Conservation (phyloP, 805 yeast species). For the Cyberlindnera mississippiensis region DNA sequence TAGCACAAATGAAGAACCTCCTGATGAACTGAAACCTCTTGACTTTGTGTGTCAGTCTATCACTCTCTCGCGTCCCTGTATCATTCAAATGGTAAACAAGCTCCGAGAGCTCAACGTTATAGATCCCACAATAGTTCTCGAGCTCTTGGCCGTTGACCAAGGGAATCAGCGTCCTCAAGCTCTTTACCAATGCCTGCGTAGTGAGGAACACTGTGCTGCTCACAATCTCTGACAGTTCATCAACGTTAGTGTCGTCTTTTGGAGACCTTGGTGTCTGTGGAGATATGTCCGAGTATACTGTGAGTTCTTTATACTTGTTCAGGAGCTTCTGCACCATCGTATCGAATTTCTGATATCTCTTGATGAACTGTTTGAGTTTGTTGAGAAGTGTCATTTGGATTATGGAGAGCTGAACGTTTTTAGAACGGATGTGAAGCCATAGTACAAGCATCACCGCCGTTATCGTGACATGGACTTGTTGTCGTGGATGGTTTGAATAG, state of each 20-base stretch:
- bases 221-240: constrained; percentile 17
- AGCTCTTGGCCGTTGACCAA: constrained; percentile 32
- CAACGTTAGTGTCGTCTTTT: constrained; percentile 1
- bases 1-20: constrained; percentile 40
- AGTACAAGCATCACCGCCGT: constrained; percentile 6
- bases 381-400: constrained; percentile 16
- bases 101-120: constrained; percentile 33
- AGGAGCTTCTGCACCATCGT: constrained; percentile 26
- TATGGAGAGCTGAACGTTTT: constrained; percentile 4
- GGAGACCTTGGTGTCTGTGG: constrained; percentile 4
- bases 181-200: constrained; percentile 28
- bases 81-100: constrained; percentile 23
- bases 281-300: constrained; percentile 22
- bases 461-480: constrained; percentile 1
- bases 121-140: constrained; percentile 41
- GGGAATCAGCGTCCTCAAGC: constrained; percentile 28
- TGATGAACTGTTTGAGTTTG: constrained; percentile 18
- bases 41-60: constrained; percentile 29
- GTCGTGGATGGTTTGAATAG: not conserved
- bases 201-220: constrained; percentile 32
- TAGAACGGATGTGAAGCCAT: constrained; percentile 8
- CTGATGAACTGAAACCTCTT: constrained; percentile 36
- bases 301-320: constrained; percentile 29
- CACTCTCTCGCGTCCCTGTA: constrained; percentile 4
- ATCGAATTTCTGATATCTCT: constrained; percentile 26